Conservation (phyloP, 208 protist genomes). For the Leptomonas pyrrhocoris region DNA sequence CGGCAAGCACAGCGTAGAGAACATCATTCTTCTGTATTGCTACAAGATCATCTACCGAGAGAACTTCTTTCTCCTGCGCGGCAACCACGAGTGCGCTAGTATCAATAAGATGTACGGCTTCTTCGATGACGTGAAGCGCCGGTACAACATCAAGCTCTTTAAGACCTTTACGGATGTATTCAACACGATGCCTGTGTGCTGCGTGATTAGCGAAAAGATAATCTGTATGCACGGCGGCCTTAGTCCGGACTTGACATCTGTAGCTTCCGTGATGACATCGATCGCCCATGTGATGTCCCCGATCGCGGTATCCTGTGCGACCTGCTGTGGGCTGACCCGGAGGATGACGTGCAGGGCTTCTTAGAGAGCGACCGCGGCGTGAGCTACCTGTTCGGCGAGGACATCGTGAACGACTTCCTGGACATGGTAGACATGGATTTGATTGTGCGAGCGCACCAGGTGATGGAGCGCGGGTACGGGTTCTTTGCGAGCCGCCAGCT, state of each 20-base stretch:
- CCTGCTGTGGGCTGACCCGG: conserved; percentile 98
- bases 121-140: conserved; percentile 97
- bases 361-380: conserved; percentile 98
- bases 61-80: conserved; percentile 98
- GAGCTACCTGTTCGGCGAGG: conserved; percentile 98
- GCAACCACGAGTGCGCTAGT: conserved; percentile 99
- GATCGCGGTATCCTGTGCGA: conserved; percentile 99
- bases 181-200: conserved; percentile 99
- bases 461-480: conserved; percentile 97
- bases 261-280: conserved; percentile 95
- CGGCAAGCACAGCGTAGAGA: conserved; percentile 97
- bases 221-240: conserved; percentile 99
- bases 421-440: conserved; percentile 99
- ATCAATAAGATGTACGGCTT: conserved; percentile 99
- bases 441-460: conserved; percentile 99
- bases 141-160: conserved; percentile 97
- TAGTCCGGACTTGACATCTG: conserved; percentile 95
- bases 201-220: conserved; percentile 99
- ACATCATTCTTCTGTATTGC: conserved; percentile 86
- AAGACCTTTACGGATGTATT: conserved; percentile 99
- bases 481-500: conserved; percentile 99
- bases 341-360: conserved; percentile 93
- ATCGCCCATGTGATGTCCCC: conserved; percentile 98
- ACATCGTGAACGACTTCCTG: conserved; percentile 98
- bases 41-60: conserved; percentile 98